Evolutionary conservation across 2,329 filamentous ascomycete species (phyloP).

Genomic region (Rosellinia necatrix): DNA sequence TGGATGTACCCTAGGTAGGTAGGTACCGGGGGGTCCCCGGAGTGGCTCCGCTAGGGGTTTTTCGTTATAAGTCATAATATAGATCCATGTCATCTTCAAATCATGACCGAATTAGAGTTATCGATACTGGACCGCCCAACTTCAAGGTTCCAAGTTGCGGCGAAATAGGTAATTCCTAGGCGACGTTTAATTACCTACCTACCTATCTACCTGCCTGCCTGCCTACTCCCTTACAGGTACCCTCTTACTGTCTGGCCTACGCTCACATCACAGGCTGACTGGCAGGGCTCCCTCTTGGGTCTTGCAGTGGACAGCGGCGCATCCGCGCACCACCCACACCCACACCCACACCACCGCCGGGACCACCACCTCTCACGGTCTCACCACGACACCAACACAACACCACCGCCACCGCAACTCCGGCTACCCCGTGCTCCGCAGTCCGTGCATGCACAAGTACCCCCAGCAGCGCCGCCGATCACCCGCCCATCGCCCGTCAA

Average conservation of each 20-base stretch:
- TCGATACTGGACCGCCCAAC: conserved; percentile 18
- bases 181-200: neutral
- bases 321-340: too few species aligned
- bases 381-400: neutral
- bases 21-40: too few species aligned
- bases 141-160: too few species aligned
- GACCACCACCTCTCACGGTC: neutral
- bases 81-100: conserved; percentile 4
- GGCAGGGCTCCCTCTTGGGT: too few species aligned
- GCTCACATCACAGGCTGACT: too few species aligned
- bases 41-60: too few species aligned
- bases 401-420: neutral
- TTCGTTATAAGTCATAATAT: too few species aligned
- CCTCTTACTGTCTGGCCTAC: too few species aligned
- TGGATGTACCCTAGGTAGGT: neutral
- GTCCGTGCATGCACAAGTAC: neutral
- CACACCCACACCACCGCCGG: neutral
- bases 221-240: neutral
- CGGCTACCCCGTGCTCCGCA: conserved; percentile 13
- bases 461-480: neutral
- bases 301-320: too few species aligned
- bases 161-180: neutral
- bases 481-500: too few species aligned
- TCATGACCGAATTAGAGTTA: conserved; percentile 17
- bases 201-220: too few species aligned